Conservation (phyloP, 1,139 yeast genomes). For the Candida buenavistaensis region DNA sequence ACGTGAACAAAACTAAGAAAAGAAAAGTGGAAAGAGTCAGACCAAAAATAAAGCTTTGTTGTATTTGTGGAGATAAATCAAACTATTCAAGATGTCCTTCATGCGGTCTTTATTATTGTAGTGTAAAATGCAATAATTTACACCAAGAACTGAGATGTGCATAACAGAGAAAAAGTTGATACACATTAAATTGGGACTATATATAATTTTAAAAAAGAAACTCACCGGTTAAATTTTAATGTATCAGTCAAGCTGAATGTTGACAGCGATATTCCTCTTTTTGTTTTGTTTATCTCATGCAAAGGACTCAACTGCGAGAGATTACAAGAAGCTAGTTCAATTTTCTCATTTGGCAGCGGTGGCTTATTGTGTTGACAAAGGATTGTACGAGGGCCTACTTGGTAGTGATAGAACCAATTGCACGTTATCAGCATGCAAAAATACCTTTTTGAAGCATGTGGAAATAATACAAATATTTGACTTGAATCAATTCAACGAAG, state of each 20-base stretch:
- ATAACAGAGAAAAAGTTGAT: conserved; percentile 18
- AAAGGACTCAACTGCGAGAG: conserved; percentile 12
- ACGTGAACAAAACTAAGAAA: conserved; percentile 16
- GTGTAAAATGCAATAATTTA: conserved; percentile 41
- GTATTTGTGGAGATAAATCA: conserved; percentile 43
- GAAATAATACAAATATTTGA: conserved; percentile 36
- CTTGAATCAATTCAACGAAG: conserved; percentile 41
- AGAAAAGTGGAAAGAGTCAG: conserved; percentile 22
- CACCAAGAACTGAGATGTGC: conserved; percentile 48
- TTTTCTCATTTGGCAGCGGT: conserved; percentile 38
- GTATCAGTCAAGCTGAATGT: conserved; percentile 1
- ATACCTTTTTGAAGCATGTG: conserved; percentile 21
- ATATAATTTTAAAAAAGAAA: too few relatives aligned
- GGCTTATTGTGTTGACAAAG: conserved; percentile 39
- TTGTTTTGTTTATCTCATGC: conserved; percentile 5
- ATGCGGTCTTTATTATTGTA: conserved; percentile 46
- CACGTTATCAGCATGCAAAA: conserved; percentile 21
- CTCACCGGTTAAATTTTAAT: background rate
- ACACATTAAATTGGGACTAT: too few relatives aligned
- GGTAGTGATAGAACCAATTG: conserved; percentile 23
- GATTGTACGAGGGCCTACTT: conserved; percentile 26
- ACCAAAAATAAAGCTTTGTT: conserved; percentile 42
- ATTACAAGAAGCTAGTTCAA: conserved; percentile 30
- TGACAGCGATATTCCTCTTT: conserved; percentile 4
- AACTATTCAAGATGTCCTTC: conserved; percentile 39